These are phyloP conservation scores for Corynascus novoguineensis DNA, from an alignment of 495 filamentous ascomycete species.

Conservation along the genomic window DNA sequence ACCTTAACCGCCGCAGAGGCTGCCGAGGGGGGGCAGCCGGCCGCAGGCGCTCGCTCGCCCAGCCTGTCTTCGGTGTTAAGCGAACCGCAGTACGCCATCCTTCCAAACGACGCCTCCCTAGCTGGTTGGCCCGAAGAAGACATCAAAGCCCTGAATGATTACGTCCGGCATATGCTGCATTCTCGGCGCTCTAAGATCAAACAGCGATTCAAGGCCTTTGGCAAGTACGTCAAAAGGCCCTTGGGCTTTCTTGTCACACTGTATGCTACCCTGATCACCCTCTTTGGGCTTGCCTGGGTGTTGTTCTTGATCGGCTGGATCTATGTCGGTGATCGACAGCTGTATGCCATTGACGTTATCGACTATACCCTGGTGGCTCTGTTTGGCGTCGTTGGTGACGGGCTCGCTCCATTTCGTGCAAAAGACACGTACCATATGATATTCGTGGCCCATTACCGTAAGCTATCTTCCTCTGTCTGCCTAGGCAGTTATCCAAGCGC, in stretches of 20 bases:
- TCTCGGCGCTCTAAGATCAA: constrained; percentile 71
- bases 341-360: constrained; percentile 67
- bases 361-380: constrained; percentile 72
- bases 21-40: constrained; percentile 8
- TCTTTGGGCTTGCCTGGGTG: constrained; percentile 78
- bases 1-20: constrained; percentile 6
- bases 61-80: constrained; percentile 44
- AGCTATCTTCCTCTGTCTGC: neutral
- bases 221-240: constrained; percentile 64
- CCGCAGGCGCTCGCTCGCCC: constrained; percentile 18
- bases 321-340: constrained; percentile 65
- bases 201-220: constrained; percentile 67
- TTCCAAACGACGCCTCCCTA: constrained; percentile 59
- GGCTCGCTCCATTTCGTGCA: constrained; percentile 67
- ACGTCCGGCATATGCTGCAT: constrained; percentile 77
- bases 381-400: constrained; percentile 72
- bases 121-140: constrained; percentile 66
- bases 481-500: too few species aligned
- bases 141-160: constrained; percentile 67
- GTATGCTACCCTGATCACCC: constrained; percentile 73
- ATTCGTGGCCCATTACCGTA: constrained; percentile 53
- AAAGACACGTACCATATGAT: constrained; percentile 80
- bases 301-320: constrained; percentile 84
- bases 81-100: constrained; percentile 49
- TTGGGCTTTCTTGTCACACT: constrained; percentile 71